Base-by-base conservation (phyloP, 1,139 yeast species). In the Suzukiozyma palmioleophila region DNA sequence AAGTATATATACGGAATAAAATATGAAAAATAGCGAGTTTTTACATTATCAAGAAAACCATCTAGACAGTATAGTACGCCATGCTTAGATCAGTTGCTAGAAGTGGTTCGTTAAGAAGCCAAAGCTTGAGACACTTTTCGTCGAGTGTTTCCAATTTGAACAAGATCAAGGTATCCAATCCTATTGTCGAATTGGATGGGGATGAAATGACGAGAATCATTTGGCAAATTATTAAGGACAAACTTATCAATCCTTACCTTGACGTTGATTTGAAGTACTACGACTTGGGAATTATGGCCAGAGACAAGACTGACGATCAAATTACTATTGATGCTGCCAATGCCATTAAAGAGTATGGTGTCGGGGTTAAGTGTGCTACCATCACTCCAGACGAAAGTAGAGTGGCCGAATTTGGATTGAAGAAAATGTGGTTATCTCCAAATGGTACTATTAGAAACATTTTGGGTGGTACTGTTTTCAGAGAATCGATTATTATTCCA, bases 181-280 rank as follows among this genome's bases (percentile, higher is more conserved):
- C 94, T 33, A 74, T 84, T 49, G 94, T 84, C 43, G 94, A 84
- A 58, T 68, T 84, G 73, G 92, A 84, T 54, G 94, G 94, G 49
- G 94, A 84, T 62, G 94, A 84, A 62, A 84, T 82, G 85, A 84
- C 94, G 53, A 75, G 92, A 64, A 84, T 84, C 61, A 84, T 84
- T 62, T 84, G 94, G 94, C 74, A 81, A 45, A 64, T 77, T 56
- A 84, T 84, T 61, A 84, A 83, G 59, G 79, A 79, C 45, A 75
- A 81, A 58, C 72, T 84, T 60, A 77, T 84, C 52, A 60, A 73
- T 45, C 94, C 94, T 10, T 84, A 77, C 59, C 65, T 84, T 50
- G 84, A 84, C 49, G 73, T 84, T 37, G 87, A 84, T 51, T 69
- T 84, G 56, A 80, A 83, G 56, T 84, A 84, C 61, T 84, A 82